These are phyloP conservation scores for Monilinia aucupariae DNA, from an alignment of 2,329 filamentous ascomycete genomes.

Conservation along the genomic window DNA sequence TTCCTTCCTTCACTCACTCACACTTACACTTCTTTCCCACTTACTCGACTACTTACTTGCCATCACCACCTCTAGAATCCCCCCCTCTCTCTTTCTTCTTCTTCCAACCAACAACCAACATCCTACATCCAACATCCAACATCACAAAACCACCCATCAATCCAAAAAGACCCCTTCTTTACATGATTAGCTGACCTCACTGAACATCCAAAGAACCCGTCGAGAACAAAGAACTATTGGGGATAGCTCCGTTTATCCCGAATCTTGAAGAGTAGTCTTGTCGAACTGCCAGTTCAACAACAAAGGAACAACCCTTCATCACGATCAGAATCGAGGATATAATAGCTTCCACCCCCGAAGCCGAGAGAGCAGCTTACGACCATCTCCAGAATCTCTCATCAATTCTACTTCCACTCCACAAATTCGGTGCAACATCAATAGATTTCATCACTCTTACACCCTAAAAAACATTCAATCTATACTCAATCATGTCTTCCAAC, in stretches of 20 bases:
- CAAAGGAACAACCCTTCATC: not conserved
- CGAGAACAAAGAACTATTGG: slow-evolving; percentile 5
- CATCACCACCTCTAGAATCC: too few species aligned
- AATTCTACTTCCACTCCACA: not conserved
- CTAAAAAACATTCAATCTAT: not conserved
- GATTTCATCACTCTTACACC: not conserved
- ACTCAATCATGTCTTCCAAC: slow-evolving; percentile 40
- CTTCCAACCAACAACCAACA: not conserved
- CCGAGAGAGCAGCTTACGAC: slow-evolving; percentile 27
- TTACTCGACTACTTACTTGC: too few species aligned
- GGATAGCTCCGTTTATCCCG: not conserved
- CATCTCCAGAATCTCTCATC: slow-evolving; percentile 24
- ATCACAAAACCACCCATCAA: not conserved
- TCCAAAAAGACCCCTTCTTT: too few species aligned
- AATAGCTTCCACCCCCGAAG: slow-evolving; percentile 17
- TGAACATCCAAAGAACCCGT: not conserved
- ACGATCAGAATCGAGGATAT: not conserved
- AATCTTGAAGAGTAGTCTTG: not conserved
- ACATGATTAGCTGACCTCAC: slow-evolving; percentile 6
- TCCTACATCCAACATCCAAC: too few species aligned
- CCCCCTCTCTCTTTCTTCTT: not conserved
- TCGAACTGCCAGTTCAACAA: too few species aligned
- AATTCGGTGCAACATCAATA: not conserved
- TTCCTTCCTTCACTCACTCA: not conserved
- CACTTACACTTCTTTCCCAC: not conserved